Evolutionary conservation across 2,329 filamentous ascomycete species (phyloP), one percentile per base, ranked within the genome.

Genomic region (Beauveria australis): DNA sequence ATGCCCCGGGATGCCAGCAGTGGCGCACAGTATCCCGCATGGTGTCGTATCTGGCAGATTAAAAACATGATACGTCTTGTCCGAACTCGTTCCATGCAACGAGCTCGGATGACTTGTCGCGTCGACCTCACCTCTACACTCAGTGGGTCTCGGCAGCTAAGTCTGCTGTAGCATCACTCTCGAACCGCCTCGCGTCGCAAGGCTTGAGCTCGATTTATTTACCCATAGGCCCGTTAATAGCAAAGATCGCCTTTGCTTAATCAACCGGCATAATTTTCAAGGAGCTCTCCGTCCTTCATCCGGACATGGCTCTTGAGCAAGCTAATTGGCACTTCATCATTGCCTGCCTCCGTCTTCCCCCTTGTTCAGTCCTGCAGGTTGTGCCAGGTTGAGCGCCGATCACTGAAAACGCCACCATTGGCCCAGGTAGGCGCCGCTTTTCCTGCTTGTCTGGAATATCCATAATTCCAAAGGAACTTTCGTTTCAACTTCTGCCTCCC

Each of bases 381-480:
- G 33, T 37, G 44, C 46, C 33, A 51, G 55, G 47, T 52, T 58
- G 22, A 26, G 24, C 41, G 56, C 56, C 56, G 56, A 59, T 59
- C 56, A 51, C 47, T 52, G 37, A 18, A 14, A 52, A 52, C 47
- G 56, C 56, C 37, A 59, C 56, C 5, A 14, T 43, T 51, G 24
- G 19, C 43, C 19, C 54, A 18, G 19, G 53, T 26, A 24, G 18
- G 33, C 14, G 4, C 22, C 22, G 40, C 24, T 28, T 44, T 52
- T 40, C 24, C n/a, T 33, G 9, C n/a, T 47, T 40, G 28, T 26
- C 22, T n/a, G 10, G 7, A 41, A 7, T 53, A 33, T 37, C 41
- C 41, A 26, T 22, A 22, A 51, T 33, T 24, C 28, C 19, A 28
- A 30, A 46, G 48, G 40, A 48, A 47, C 49, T 53, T 60, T 60